phyloP scores from a whole-genome alignment of 768 basidiomycete species.

The Leucocoprinus leucothites region DNA sequence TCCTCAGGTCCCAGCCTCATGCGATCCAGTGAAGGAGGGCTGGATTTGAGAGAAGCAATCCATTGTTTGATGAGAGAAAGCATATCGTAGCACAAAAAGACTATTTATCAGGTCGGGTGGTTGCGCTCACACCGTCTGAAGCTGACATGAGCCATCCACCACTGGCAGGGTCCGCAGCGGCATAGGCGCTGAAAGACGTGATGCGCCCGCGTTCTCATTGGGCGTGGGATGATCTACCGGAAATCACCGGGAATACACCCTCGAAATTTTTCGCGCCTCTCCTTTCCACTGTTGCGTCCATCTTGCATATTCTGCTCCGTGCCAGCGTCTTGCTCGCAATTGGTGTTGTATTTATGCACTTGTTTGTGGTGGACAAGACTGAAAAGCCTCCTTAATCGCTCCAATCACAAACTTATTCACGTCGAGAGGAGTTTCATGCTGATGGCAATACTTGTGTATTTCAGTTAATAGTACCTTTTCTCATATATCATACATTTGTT shows the following conservation, averaged over 20 bases:
- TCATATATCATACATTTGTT: no score
- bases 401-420: slow-evolving; percentile 61
- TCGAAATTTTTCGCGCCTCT: slow-evolving; percentile 11
- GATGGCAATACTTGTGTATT: slow-evolving; percentile 51
- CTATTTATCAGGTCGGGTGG: background rate
- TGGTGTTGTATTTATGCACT: slow-evolving; percentile 40
- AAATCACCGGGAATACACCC: slow-evolving; percentile 5
- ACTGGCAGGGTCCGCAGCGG: background rate
- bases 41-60: slow-evolving; percentile 10
- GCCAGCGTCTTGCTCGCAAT: slow-evolving; percentile 61
- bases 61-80: slow-evolving; percentile 16
- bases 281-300: slow-evolving; percentile 31
- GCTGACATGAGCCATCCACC: background rate
- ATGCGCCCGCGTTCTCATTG: no score
- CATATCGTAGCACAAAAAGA: background rate
- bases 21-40: slow-evolving; percentile 42
- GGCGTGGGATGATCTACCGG: background rate
- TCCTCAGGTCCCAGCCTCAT: slow-evolving; percentile 62
- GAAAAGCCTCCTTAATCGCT: slow-evolving; percentile 80
- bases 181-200: no score
- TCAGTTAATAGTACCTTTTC: no score
- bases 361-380: slow-evolving; percentile 45
- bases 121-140: background rate
- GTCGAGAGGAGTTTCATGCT: slow-evolving; percentile 86
- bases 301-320: slow-evolving; percentile 44